Percentiles rank a stretch among this genome's conserved stretches.
phyloP scores from a whole-genome alignment of 306 rosid species.

The Luffa aegyptiaca region DNA sequence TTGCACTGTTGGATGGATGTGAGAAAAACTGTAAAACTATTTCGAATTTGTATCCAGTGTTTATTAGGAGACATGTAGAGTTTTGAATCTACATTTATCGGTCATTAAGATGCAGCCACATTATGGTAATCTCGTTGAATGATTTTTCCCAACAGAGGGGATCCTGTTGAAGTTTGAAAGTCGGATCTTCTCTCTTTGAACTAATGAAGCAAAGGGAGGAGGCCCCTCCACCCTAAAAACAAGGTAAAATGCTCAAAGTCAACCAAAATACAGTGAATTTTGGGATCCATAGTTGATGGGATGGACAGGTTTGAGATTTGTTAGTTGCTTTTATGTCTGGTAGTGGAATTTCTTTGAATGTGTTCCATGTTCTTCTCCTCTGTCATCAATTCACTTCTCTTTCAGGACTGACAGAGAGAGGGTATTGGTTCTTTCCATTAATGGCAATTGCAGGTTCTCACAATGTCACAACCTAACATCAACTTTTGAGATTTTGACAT shows the following conservation, averaged over 20 bases:
- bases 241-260: not conserved
- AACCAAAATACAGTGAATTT: not conserved
- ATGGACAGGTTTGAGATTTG: not conserved
- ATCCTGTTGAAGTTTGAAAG: not conserved
- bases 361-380: not conserved
- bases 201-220: not conserved
- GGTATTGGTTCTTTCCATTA: not conserved
- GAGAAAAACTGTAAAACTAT: too few species aligned
- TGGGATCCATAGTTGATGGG: not conserved
- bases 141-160: not conserved
- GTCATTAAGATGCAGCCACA: too few species aligned
- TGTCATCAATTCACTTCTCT: not conserved
- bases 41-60: too few species aligned
- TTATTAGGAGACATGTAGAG: too few species aligned
- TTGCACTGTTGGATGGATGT: too few species aligned
- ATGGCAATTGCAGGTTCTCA: not conserved
- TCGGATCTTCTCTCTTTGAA: not conserved
- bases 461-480: not conserved
- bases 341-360: slow-evolving; percentile 1
- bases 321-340: not conserved
- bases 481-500: not conserved
- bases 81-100: too few species aligned
- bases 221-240: not conserved
- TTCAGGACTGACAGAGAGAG: not conserved
- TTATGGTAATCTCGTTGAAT: too few species aligned